Percentiles rank a stretch among this genome's conserved stretches.
Conservation (phyloP, 768 basidiomycete genomes). For the Pisolithus orientalis region DNA sequence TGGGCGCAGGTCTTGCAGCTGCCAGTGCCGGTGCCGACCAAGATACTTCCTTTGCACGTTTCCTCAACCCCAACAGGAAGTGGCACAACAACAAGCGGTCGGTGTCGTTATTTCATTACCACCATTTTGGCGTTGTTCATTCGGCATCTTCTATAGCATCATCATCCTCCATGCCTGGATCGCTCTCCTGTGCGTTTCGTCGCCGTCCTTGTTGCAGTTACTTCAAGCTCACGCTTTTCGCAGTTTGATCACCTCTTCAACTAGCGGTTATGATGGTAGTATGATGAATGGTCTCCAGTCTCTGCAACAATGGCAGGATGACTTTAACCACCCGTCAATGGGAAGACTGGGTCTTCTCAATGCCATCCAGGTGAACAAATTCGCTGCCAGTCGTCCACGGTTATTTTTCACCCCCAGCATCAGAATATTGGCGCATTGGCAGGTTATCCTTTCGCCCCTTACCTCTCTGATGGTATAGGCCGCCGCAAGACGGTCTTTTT, state of each 20-base stretch:
- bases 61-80: conserved; percentile 58
- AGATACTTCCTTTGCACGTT: conserved; percentile 39
- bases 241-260: conserved; percentile 70
- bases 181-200: conserved; percentile 45
- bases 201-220: background rate
- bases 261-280: conserved; percentile 70
- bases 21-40: conserved; percentile 18
- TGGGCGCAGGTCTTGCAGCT: conserved; percentile 48
- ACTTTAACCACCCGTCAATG: conserved; percentile 54
- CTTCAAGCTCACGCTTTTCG: background rate
- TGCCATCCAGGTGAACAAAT: conserved; percentile 55
- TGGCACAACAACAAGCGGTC: conserved; percentile 77
- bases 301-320: conserved; percentile 53
- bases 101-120: conserved; percentile 4
- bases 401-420: background rate
- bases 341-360: conserved; percentile 62
- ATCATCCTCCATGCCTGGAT: conserved; percentile 67
- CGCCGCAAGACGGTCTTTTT: conserved; percentile 61
- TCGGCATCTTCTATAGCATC: conserved; percentile 32
- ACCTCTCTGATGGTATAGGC: conserved; percentile 66
- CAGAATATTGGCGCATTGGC: conserved; percentile 68
- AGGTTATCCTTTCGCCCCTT: conserved; percentile 65
- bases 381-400: background rate
- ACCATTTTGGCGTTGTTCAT: background rate
- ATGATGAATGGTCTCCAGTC: conserved; percentile 81